phyloP scores from a whole-genome alignment of 129 eudicot genomes.

The Flaveria ramosissima region DNA sequence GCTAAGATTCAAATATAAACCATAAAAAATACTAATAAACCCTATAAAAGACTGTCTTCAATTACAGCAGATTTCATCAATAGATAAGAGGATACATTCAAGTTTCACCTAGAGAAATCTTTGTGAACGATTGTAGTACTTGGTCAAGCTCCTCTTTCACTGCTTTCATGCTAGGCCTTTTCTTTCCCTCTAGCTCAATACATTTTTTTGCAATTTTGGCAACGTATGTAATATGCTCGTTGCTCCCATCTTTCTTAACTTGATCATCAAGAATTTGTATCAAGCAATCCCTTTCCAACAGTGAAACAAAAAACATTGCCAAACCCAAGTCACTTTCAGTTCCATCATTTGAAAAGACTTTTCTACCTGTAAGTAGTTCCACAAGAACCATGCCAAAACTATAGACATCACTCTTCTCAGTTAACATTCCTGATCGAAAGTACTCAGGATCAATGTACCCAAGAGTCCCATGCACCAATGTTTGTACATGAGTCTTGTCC shows the following conservation, averaged over 20 bases:
- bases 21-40: too few relatives aligned
- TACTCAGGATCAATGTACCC: conserved; percentile 42
- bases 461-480: conserved; percentile 37
- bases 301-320: conserved; percentile 26
- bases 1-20: too few relatives aligned
- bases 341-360: conserved; percentile 36
- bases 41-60: too few relatives aligned
- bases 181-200: conserved; percentile 34
- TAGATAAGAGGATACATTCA: not conserved
- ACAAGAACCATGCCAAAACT: conserved; percentile 42
- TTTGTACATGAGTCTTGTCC: conserved; percentile 34
- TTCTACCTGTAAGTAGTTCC: conserved; percentile 33
- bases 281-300: conserved; percentile 23
- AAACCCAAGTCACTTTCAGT: conserved; percentile 29
- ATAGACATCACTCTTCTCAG: conserved; percentile 33
- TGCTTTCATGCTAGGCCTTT: conserved; percentile 34
- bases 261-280: conserved; percentile 31
- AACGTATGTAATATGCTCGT: conserved; percentile 8
- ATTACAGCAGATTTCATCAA: too few relatives aligned
- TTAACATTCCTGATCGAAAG: conserved; percentile 36
- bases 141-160: conserved; percentile 28
- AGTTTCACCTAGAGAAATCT: not conserved
- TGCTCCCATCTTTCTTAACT: conserved; percentile 22
- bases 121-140: not conserved
- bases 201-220: conserved; percentile 31